Conservation (phyloP, 2,329 filamentous ascomycete species). For the Colletotrichum musae region DNA sequence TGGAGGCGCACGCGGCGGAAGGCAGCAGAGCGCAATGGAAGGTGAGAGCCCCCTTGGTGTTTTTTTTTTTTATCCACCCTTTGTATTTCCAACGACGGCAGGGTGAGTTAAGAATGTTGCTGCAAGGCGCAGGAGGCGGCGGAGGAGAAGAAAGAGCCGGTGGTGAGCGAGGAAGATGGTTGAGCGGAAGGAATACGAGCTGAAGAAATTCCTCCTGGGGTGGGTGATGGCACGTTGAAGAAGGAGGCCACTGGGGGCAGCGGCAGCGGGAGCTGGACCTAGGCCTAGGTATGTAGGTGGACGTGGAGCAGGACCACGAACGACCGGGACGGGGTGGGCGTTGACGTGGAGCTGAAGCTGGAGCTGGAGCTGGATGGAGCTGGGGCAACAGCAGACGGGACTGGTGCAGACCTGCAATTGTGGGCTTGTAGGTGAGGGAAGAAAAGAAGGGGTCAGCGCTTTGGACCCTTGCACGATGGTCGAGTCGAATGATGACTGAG, state of each 20-base stretch:
- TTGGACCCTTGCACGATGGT: too few species aligned
- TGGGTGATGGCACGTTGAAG: slow-evolving; percentile 26
- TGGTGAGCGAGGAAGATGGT: slow-evolving; percentile 2
- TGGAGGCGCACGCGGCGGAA: slow-evolving; percentile 18
- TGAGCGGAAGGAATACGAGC: slow-evolving; percentile 40
- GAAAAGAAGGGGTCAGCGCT: too few species aligned
- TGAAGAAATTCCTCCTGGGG: slow-evolving; percentile 38
- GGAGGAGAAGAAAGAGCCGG: background rate
- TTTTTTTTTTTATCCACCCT: background rate
- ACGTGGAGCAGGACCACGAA: background rate
- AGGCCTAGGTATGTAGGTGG: background rate
- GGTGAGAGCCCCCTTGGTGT: slow-evolving; percentile 6
- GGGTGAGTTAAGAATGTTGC: slow-evolving; percentile 1
- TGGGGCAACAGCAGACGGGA: background rate
- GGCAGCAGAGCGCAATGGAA: slow-evolving; percentile 5
- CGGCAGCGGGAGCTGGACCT: background rate
- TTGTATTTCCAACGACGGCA: slow-evolving; percentile 8
- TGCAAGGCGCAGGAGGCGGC: too few species aligned
- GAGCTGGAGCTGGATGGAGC: slow-evolving; percentile 10
- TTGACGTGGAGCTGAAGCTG: slow-evolving; percentile 4
- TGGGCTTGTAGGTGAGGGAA: too few species aligned
- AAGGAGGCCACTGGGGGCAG: slow-evolving; percentile 5
- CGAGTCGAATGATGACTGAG: too few species aligned
- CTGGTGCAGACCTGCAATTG: background rate
- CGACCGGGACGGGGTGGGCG: background rate